These are phyloP conservation scores for Drechmeria coniospora DNA, from an alignment of 2,329 filamentous ascomycete species.

Conservation along the genomic window DNA sequence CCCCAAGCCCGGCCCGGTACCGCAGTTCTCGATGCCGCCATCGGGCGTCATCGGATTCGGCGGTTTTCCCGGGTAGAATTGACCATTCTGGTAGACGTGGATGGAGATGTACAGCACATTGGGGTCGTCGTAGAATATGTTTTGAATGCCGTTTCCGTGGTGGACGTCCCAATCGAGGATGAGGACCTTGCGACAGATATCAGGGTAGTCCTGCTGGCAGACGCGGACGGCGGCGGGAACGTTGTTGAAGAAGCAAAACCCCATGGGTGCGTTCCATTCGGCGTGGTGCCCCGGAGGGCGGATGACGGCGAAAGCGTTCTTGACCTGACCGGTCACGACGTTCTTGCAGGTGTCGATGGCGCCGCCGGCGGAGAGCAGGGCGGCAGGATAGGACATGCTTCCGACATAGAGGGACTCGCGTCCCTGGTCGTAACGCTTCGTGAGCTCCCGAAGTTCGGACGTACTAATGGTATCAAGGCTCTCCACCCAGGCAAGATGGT, in stretches of 20 bases:
- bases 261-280: conserved; percentile 71
- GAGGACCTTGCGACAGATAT: conserved; percentile 71
- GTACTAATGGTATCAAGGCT: conserved; percentile 36
- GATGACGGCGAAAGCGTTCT: conserved; percentile 92
- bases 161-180: conserved; percentile 86
- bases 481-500: conserved; percentile 68
- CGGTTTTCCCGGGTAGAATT: conserved; percentile 66
- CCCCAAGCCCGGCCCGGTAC: conserved; percentile 36
- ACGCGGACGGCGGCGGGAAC: conserved; percentile 83
- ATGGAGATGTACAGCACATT: conserved; percentile 93
- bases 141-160: conserved; percentile 83
- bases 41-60: conserved; percentile 42
- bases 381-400: conserved; percentile 63
- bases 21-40: conserved; percentile 45
- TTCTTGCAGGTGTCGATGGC: conserved; percentile 92
- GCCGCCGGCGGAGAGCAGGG: conserved; percentile 73
- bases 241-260: conserved; percentile 97
- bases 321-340: conserved; percentile 69
- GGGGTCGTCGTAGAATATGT: conserved; percentile 88
- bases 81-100: conserved; percentile 72
- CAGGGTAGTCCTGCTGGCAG: conserved; percentile 68
- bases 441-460: conserved; percentile 53
- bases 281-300: conserved; percentile 92
- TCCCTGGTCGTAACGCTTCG: conserved; percentile 42
- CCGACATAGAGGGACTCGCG: conserved; percentile 75